A percentile compares a stretch with the other conserved stretches of the same genome.
phyloP scores from a whole-genome alignment of 2,329 filamentous ascomycete species.

The Taxawa tesnikishii region DNA sequence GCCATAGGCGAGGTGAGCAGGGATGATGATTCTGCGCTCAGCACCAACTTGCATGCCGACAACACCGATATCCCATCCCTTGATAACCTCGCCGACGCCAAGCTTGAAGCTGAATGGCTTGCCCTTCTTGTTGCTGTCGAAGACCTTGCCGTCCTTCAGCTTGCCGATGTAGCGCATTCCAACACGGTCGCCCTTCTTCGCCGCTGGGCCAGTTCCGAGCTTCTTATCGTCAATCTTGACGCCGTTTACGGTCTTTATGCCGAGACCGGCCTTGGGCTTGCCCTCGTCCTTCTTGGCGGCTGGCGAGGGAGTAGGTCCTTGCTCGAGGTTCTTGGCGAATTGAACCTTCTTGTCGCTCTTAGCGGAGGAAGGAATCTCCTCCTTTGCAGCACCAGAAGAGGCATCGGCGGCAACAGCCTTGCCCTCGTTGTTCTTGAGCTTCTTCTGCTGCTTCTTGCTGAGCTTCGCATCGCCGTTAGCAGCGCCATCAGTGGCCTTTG shows the following conservation, averaged over 20 bases:
- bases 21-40: constrained; percentile 86
- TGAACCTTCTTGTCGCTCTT: constrained; percentile 89
- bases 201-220: constrained; percentile 67
- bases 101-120: constrained; percentile 96
- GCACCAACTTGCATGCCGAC: constrained; percentile 85
- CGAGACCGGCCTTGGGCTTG: constrained; percentile 40
- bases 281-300: constrained; percentile 30
- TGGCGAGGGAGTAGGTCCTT: constrained; percentile 72
- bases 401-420: constrained; percentile 51
- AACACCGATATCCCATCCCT: constrained; percentile 95
- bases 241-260: constrained; percentile 71
- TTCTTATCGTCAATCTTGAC: constrained; percentile 96
- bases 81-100: constrained; percentile 90
- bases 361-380: constrained; percentile 34
- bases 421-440: constrained; percentile 96
- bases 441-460: constrained; percentile 96
- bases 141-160: constrained; percentile 81
- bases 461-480: constrained; percentile 57
- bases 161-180: constrained; percentile 98
- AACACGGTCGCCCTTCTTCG: constrained; percentile 82
- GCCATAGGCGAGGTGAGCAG: constrained; percentile 79
- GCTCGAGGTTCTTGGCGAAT: constrained; percentile 97
- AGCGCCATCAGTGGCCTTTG: constrained; percentile 41
- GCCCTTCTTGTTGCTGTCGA: constrained; percentile 97
- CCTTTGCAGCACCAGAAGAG: constrained; percentile 48